Evolutionary conservation across 176 grass and related monocot genomes (phyloP).

Genomic region (Ensete glaucum): DNA sequence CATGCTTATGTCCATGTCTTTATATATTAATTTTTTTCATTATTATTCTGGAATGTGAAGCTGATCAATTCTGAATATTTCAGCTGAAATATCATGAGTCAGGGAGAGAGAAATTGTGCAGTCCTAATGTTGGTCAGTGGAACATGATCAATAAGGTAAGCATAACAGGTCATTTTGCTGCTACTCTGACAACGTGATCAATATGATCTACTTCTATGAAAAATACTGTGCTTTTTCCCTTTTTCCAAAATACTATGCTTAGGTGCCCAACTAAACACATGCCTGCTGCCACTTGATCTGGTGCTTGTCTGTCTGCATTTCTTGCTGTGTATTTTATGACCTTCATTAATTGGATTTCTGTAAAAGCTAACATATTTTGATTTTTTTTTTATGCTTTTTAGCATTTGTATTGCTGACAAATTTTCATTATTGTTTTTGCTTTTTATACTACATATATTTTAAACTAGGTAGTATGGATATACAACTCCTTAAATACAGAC

Average conservation of each 20-base stretch:
- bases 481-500: not conserved
- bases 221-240: not conserved
- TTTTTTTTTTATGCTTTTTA: too few species aligned
- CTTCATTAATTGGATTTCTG: not conserved
- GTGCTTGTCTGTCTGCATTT: not conserved
- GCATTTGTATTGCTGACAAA: too few species aligned
- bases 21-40: not conserved
- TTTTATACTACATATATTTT: not conserved
- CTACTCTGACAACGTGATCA: conserved; percentile 44
- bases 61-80: not conserved
- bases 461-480: not conserved
- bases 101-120: conserved; percentile 48
- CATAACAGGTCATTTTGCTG: not conserved
- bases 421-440: not conserved
- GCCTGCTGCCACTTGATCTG: too few species aligned
- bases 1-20: not conserved
- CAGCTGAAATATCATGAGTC: conserved; percentile 84
- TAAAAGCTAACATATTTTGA: too few species aligned
- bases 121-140: conserved; percentile 64
- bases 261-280: too few species aligned
- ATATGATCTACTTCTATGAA: conserved; percentile 28
- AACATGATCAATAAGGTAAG: conserved; percentile 84
- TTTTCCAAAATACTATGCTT: too few species aligned
- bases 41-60: not conserved
- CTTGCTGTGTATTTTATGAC: not conserved